Evolutionary conservation across 352 stramenopile species (phyloP).

Genomic region (Phytophthora multivora): DNA sequence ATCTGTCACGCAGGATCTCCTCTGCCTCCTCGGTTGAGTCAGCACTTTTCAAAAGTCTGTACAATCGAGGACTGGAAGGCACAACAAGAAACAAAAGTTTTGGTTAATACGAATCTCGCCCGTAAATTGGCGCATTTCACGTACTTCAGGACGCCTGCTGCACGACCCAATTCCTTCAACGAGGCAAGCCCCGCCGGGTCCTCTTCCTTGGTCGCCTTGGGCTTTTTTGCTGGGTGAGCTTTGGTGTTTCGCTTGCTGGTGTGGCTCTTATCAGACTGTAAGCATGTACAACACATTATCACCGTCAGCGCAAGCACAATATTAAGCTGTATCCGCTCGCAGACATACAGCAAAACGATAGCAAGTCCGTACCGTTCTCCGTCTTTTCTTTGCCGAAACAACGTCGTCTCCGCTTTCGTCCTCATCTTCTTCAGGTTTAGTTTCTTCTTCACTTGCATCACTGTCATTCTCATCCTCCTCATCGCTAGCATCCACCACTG

Average conservation of each 20-base stretch:
- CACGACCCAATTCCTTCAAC: slow-evolving; percentile 76
- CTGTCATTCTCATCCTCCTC: slow-evolving; percentile 43
- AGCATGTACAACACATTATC: not conserved
- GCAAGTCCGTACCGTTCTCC: slow-evolving; percentile 25
- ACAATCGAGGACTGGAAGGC: slow-evolving; percentile 58
- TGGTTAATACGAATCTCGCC: too few species aligned
- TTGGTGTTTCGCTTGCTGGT: slow-evolving; percentile 26
- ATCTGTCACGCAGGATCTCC: slow-evolving; percentile 56
- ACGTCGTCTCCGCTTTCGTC: slow-evolving; percentile 28
- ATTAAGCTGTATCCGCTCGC: not conserved
- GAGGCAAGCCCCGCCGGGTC: slow-evolving; percentile 56
- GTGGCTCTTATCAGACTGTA: slow-evolving; percentile 12
- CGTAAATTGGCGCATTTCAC: slow-evolving; percentile 1
- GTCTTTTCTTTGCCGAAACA: slow-evolving; percentile 25
- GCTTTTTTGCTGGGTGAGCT: slow-evolving; percentile 33
- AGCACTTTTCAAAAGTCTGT: slow-evolving; percentile 58
- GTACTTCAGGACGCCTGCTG: slow-evolving; percentile 70
- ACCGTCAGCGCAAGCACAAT: too few species aligned
- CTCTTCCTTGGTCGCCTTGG: slow-evolving; percentile 19
- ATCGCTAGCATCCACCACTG: slow-evolving; percentile 51
- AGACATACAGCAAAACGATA: not conserved
- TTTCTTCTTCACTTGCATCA: slow-evolving; percentile 37
- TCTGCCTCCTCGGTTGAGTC: slow-evolving; percentile 53
- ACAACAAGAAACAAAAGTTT: not conserved
- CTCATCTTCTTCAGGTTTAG: slow-evolving; percentile 25